Base-by-base conservation (phyloP, 306 rosid genomes). In the Dalbergia cochinchinensis region DNA sequence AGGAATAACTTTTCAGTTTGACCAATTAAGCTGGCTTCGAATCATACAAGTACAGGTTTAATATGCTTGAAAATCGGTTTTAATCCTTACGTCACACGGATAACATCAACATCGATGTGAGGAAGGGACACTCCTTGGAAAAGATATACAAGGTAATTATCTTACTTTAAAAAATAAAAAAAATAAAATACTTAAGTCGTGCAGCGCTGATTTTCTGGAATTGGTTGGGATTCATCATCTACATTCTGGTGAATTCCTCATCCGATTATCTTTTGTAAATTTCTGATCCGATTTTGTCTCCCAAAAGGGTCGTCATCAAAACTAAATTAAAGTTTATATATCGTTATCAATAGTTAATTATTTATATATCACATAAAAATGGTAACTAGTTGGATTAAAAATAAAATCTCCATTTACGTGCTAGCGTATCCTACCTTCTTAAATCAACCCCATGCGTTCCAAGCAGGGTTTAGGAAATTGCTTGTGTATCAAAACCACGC, bases 371-470 rank as follows among this genome's bases (percentile, higher is more conserved):
- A 33, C 41, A n/a, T 51, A 33, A 33, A 50, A 9, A 9, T 51
- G 10, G 14, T 22, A 50, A 7, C 51, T 15, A 50, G 35, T 70
- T 5, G 37, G 75, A 34, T 70, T 8, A 35, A 50, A 50, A 10
- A 15, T 15, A 26, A 71, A 61, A 12, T 4, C 39, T 61, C 26
- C 47, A 71, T 71, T 71, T 53, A 71, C 66, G 14, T 53, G 76
- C 11, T 37, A 31, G 48, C 42, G 13, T 50, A 50, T 35, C 2
- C 26, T 9, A 7, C 60, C 19, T 69, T 37, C 19, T 69, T 37
- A 51, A 53, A 50, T 31, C 15, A 31, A n/a, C 53, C 47, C 26
- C 13, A 51, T 55, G 61, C 1, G 61, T 6, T 54, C 34, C 51
- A 16, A 34, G 1, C 13, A 37, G n/a, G 50, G 0, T 4, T 12